Percentiles rank a stretch among this genome's conserved stretches.
Conservation (phyloP, 192 early-diverging fungal species). For the Hyaloraphidium curvatum region DNA sequence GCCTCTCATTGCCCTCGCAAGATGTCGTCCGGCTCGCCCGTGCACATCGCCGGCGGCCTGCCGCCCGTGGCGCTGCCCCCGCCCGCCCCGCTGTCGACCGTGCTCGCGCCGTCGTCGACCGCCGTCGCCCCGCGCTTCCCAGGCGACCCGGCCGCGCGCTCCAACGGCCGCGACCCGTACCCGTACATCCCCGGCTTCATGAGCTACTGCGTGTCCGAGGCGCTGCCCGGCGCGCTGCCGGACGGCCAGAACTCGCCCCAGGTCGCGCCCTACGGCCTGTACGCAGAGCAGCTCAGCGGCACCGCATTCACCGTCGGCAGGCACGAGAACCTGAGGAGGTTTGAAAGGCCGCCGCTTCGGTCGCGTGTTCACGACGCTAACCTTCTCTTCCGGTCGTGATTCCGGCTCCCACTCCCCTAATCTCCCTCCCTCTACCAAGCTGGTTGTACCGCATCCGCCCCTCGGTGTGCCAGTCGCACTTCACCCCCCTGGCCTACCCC, state of each 20-base stretch:
- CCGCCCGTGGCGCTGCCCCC: no score
- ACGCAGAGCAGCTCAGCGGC: conserved; percentile 87
- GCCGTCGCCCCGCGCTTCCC: no score
- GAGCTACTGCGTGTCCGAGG: background rate
- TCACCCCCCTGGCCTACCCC: conserved; percentile 12
- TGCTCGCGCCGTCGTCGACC: no score
- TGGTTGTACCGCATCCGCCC: conserved; percentile 96
- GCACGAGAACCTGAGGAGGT: conserved; percentile 39
- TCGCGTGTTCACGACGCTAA: no score
- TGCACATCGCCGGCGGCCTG: no score
- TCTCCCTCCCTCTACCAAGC: conserved; percentile 14
- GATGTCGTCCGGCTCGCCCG: no score
- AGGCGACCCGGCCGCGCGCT: no score
- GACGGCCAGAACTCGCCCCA: conserved; percentile 82
- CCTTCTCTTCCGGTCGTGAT: no score
- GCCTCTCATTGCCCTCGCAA: no score
- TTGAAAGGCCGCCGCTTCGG: background rate
- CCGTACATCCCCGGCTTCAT: background rate
- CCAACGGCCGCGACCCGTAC: no score
- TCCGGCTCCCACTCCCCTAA: no score
- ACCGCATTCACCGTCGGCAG: conserved; percentile 75
- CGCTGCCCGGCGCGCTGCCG: background rate
- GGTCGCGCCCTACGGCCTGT: conserved; percentile 67
- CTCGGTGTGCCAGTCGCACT: conserved; percentile 67
- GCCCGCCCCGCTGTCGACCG: no score